Base-by-base conservation (phyloP, 495 filamentous ascomycete genomes). In the Aspergillus olivimuriae region DNA sequence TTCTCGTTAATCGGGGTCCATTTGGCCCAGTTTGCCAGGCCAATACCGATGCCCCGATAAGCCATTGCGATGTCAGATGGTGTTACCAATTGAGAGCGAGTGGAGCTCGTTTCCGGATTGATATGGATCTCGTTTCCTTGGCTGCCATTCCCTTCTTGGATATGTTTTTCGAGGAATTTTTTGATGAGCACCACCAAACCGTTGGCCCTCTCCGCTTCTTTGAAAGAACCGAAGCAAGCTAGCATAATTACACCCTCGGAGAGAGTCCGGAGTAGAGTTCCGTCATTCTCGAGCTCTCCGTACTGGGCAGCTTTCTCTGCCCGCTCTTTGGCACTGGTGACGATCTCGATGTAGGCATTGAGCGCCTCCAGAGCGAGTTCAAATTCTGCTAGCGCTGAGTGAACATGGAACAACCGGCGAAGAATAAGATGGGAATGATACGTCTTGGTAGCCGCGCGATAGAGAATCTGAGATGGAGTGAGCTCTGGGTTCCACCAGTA, bases 401-500 rank as follows among this genome's bases (percentile, higher is more conserved):
- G 92, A 4, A 95, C 83, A 11, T 81, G 86, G 50, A 97, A 97
- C 1, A 98, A 73, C 57, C 94, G 82, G 41, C 91, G 74, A 21
- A 98, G 66, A 40, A 97, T 81, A 17, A 83, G 63, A 4, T 89
- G 91, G 2, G 94, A 97, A 57, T 97, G 92, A 52, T 89, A 98
- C 0, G 89, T 94, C 62, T 90, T 94, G 2, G 84, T 85, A 8
- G 92, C 85, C 20, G 89, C 89, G 15, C 84, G 80, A 53, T 95
- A 95, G 8, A 96, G 69, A 20, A 87, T 84, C 64, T 94, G 50
- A 36, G 10, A 28, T 43, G 37, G 9, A 3, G 35, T 48, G 32
- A 52, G 53, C 30, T n/a, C n/a, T n/a, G 18, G 8, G 11, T 0
- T 12, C 8, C 6, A 9, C 31, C 2, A 16, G 4, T 20, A 10